Conservation (phyloP, 2,329 filamentous ascomycete species). For the Neofusicoccum sp. region DNA sequence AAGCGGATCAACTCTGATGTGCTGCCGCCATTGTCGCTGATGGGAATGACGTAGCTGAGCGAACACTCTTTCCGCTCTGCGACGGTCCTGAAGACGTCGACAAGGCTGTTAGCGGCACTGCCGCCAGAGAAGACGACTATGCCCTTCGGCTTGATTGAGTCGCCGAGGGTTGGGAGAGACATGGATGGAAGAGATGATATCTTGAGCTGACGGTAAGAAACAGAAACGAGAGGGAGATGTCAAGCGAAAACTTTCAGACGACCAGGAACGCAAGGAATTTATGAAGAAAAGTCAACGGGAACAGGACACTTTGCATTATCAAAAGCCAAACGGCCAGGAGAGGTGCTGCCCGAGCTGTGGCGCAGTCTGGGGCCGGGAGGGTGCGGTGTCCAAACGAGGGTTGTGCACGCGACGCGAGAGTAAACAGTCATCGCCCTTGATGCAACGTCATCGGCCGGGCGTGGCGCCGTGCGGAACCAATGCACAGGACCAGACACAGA, state of each 20-base stretch:
- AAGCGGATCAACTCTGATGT: conserved; percentile 92
- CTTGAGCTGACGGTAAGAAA: background rate
- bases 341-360: background rate
- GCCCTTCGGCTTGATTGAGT: conserved; percentile 41
- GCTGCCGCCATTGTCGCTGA: conserved; percentile 92
- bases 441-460: background rate
- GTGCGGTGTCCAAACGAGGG: background rate
- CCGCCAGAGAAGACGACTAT: conserved; percentile 89
- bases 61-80: conserved; percentile 62
- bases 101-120: conserved; percentile 89
- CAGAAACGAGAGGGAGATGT: background rate
- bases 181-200: background rate
- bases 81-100: conserved; percentile 76
- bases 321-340: background rate
- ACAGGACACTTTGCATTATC: background rate
- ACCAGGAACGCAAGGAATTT: background rate
- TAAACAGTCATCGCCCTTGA: conserved; percentile 2
- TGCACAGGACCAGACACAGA: background rate
- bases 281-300: background rate
- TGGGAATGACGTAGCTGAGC: conserved; percentile 85
- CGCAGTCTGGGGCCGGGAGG: background rate
- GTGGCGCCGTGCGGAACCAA: background rate
- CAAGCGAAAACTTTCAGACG: conserved; percentile 4
- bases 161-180: conserved; percentile 20
- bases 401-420: background rate